These are phyloP conservation scores for Trichoderma sp. DNA, from an alignment of 2,329 filamentous ascomycete species.

Conservation along the genomic window DNA sequence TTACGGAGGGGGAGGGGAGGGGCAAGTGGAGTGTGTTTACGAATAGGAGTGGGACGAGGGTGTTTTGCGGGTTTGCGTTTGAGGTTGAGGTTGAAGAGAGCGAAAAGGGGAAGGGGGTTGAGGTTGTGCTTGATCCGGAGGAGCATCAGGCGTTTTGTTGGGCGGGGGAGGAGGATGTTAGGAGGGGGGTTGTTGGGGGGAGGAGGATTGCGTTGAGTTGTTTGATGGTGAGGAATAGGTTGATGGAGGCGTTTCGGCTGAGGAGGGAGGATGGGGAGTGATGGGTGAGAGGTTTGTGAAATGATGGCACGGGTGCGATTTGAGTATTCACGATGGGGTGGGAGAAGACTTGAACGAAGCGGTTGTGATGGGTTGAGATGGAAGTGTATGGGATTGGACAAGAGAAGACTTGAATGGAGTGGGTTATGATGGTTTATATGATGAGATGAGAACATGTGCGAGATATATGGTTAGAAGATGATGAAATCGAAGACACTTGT, in stretches of 20 bases:
- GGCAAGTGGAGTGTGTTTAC: conserved; percentile 35
- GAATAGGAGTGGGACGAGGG: conserved; percentile 35
- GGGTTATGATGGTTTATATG: neutral
- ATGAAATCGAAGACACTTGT: neutral
- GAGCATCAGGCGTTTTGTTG: conserved; percentile 45
- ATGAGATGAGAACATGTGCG: neutral
- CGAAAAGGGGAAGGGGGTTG: neutral
- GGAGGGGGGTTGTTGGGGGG: conserved; percentile 29
- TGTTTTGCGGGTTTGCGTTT: conserved; percentile 39
- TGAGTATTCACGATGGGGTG: neutral
- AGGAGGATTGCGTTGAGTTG: conserved; percentile 36
- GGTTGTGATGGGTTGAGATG: neutral
- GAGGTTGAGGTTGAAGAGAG: conserved; percentile 37
- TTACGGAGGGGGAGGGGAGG: conserved; percentile 31
- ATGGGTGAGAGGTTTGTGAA: no score
- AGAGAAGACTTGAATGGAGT: neutral
- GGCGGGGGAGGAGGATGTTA: conserved; percentile 42
- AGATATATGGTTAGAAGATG: neutral
- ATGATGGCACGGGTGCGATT: no score
- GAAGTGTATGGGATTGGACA: neutral
- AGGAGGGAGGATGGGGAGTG: conserved; percentile 26
- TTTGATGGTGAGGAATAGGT: conserved; percentile 29
- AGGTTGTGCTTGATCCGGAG: conserved; percentile 41
- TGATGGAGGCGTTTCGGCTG: conserved; percentile 36
- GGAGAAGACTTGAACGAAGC: neutral